Evolutionary conservation across 305 asterid genomes (phyloP).

Genomic region (Petunia hybrid): DNA sequence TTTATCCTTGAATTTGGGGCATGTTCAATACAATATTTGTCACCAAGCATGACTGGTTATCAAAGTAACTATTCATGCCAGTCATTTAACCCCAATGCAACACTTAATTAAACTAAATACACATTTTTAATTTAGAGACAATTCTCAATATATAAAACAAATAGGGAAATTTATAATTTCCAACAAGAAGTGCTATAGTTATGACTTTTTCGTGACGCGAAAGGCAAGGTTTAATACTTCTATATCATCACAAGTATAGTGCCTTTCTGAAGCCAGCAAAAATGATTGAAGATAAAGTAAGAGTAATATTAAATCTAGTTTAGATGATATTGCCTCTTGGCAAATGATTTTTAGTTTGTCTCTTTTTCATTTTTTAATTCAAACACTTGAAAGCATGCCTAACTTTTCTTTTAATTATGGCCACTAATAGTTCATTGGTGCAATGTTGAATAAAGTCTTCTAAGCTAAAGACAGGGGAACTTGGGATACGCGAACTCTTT

Average conservation of each 20-base stretch:
- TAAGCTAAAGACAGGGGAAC: not conserved
- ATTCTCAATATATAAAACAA: too few species aligned
- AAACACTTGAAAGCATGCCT: not conserved
- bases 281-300: not conserved
- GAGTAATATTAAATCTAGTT: not conserved
- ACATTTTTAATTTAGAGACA: too few species aligned
- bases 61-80: too few species aligned
- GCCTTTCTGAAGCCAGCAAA: not conserved
- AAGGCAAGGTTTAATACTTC: not conserved
- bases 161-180: too few species aligned
- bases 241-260: not conserved
- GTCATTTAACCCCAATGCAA: too few species aligned
- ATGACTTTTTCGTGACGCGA: not conserved
- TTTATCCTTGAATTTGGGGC: too few species aligned
- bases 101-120: too few species aligned
- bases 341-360: not conserved
- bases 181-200: not conserved
- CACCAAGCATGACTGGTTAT: too few species aligned
- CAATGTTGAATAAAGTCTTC: conserved; percentile 5
- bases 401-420: not conserved
- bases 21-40: too few species aligned
- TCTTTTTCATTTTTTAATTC: not conserved
- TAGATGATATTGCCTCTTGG: not conserved
- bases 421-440: not conserved
- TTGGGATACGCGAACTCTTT: too few species aligned